phyloP scores from a whole-genome alignment of 2,329 filamentous ascomycete species.

The Metarhizium robertsii region DNA sequence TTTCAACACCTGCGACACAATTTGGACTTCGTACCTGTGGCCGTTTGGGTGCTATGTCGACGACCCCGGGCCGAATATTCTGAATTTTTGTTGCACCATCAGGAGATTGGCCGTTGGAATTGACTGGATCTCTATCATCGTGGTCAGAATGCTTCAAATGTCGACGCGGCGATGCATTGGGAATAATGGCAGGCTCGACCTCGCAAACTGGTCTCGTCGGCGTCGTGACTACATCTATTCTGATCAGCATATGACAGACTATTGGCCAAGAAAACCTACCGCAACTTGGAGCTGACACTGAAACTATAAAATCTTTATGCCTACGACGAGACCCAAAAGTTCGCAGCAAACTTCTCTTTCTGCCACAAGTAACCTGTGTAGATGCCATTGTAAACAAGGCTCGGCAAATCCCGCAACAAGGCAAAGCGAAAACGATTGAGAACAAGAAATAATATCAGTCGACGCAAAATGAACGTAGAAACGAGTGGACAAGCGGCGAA shows the following conservation, averaged over 20 bases:
- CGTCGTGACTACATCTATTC: background rate
- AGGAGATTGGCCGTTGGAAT: background rate
- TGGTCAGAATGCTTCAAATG: background rate
- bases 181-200: background rate
- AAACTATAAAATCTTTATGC: slow-evolving; percentile 12
- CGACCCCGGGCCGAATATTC: background rate
- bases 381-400: slow-evolving; percentile 15
- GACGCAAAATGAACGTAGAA: background rate
- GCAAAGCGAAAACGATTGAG: slow-evolving; percentile 3
- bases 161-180: background rate
- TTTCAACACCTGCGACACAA: background rate
- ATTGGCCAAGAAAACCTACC: slow-evolving; percentile 8
- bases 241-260: background rate
- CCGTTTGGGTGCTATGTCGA: background rate
- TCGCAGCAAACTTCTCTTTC: slow-evolving; percentile 19
- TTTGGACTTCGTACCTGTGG: background rate
- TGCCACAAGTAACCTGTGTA: slow-evolving; percentile 18
- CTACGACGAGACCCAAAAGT: slow-evolving; percentile 17
- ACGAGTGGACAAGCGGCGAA: slow-evolving; percentile 6
- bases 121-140: background rate
- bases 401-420: background rate
- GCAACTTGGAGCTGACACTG: slow-evolving; percentile 8
- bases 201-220: background rate
- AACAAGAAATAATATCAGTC: slow-evolving; percentile 1
- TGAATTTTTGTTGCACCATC: background rate